phyloP scores from a whole-genome alignment of 805 yeast species.

The Barnettozyma sp. region DNA sequence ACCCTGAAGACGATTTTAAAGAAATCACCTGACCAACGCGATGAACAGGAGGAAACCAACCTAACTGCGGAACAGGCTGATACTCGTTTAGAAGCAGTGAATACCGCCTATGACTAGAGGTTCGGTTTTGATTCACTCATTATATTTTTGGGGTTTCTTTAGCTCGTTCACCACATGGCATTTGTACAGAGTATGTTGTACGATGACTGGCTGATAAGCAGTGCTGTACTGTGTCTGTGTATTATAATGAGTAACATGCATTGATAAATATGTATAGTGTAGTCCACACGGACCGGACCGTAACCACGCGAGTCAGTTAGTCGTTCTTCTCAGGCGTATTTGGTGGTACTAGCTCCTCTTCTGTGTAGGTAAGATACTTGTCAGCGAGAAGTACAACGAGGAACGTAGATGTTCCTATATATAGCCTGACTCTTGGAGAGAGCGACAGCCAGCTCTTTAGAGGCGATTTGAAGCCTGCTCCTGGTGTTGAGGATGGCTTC shows the following conservation, averaged over 20 bases:
- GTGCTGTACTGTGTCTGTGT: too few species aligned
- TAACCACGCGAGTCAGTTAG: too few species aligned
- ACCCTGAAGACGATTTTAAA: conserved; percentile 10
- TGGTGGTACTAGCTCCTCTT: conserved; percentile 5
- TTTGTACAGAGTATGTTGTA: too few species aligned
- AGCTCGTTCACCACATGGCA: too few species aligned
- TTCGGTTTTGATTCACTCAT: background rate
- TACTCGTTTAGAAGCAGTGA: conserved; percentile 8
- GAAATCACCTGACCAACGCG: background rate
- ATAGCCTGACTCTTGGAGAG: conserved; percentile 22
- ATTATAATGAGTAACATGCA: too few species aligned
- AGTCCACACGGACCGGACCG: too few species aligned
- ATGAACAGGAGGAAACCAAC: conserved; percentile 2
- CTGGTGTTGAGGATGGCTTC: background rate
- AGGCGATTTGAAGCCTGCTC: conserved; percentile 2
- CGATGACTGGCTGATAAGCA: too few species aligned
- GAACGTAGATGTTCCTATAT: conserved; percentile 25
- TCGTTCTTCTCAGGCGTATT: background rate
- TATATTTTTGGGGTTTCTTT: too few species aligned
- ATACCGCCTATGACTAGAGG: conserved; percentile 11
- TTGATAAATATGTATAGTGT: too few species aligned
- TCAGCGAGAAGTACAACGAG: conserved; percentile 24
- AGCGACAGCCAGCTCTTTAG: conserved; percentile 19
- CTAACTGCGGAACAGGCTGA: conserved; percentile 15
- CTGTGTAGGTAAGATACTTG: conserved; percentile 16